phyloP scores from a whole-genome alignment of 164 flowering plant species.

The Santalum album region DNA sequence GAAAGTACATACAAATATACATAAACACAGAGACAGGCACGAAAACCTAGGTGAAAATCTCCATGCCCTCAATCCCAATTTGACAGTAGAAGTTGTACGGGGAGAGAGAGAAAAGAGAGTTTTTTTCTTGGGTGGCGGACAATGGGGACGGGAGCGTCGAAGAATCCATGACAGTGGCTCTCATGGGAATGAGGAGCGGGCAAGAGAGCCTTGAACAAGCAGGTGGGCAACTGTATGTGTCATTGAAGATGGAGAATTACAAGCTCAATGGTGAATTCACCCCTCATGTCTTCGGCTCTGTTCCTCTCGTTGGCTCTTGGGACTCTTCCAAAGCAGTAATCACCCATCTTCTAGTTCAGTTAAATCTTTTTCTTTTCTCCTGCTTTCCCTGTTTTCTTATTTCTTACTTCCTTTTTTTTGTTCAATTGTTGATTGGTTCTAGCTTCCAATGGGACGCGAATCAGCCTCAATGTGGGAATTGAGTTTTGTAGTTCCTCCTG shows the following conservation, averaged over 20 bases:
- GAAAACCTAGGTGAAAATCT: too few species aligned
- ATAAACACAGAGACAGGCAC: too few species aligned
- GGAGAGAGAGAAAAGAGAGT: neutral
- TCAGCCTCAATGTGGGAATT: constrained; percentile 89
- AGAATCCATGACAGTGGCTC: constrained; percentile 40
- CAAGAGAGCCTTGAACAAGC: constrained; percentile 41
- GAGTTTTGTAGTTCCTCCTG: constrained; percentile 90
- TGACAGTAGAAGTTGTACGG: too few species aligned
- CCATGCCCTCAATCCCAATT: too few species aligned
- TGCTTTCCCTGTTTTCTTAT: neutral
- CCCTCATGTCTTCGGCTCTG: constrained; percentile 92
- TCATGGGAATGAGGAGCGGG: constrained; percentile 38
- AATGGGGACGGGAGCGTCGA: constrained; percentile 82
- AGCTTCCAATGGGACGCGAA: constrained; percentile 89
- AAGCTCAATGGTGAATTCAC: constrained; percentile 52
- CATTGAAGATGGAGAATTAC: constrained; percentile 83
- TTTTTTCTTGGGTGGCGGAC: neutral
- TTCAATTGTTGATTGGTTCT: neutral
- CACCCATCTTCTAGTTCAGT: too few species aligned
- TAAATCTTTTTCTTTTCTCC: constrained; percentile 6
- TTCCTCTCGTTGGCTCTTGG: constrained; percentile 89
- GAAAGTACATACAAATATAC: too few species aligned
- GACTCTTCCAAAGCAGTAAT: constrained; percentile 86
- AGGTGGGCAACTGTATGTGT: constrained; percentile 85
- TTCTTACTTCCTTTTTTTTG: neutral